Base-by-base conservation (phyloP, 805 yeast genomes). In the Saccharomycopsis sp. region DNA sequence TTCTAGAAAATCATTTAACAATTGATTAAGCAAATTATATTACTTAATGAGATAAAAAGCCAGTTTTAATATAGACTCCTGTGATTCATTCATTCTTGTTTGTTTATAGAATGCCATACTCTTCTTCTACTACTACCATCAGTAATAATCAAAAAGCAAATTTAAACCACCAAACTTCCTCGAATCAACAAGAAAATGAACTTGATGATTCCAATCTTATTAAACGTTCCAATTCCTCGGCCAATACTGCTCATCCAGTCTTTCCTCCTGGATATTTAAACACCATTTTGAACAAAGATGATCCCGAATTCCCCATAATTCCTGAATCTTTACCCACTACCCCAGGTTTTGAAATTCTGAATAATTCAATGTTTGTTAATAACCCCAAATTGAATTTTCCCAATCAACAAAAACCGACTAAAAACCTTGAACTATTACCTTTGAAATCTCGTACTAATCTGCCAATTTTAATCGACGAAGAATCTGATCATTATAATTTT, bases 281-380 rank as follows among this genome's bases (percentile, higher is more conserved):
- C 17, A 19, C 42, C 15, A 31, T 39, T 25, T 13, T 15, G 5
- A 25, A 32, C n/a, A 19, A 32, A 20, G 25, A 27, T n/a, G 18
- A 27, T 13, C 17, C 37, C 10, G n/a, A 31, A 8, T 5, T 33
- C n/a, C 38, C 38, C 9, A 27, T 21, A 3, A 52, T 63, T 14
- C 64, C 67, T 1, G 71, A 63, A 43, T 59, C 65, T 17, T 41
- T 62, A 17, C 69, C 69, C 17, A 58, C 62, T 0, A 64, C 69
- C 0, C 69, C 69, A 4, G 69, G 66, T 1, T 51, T 49, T 34
- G 67, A 63, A 27, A 35, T 60, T 3, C 35, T 49, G 9, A 37
- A 44, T 28, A 34, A 36, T 4, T 45, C 40, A 2, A 43, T 49
- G 48, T 43, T 52, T 31, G 39, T 42, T 17, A 27, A 33, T 25